Evolutionary conservation across 371 early-diverging fungal genomes (phyloP), one percentile per base, ranked within the genome.

Genomic region (Saksenaea vasiformis): DNA sequence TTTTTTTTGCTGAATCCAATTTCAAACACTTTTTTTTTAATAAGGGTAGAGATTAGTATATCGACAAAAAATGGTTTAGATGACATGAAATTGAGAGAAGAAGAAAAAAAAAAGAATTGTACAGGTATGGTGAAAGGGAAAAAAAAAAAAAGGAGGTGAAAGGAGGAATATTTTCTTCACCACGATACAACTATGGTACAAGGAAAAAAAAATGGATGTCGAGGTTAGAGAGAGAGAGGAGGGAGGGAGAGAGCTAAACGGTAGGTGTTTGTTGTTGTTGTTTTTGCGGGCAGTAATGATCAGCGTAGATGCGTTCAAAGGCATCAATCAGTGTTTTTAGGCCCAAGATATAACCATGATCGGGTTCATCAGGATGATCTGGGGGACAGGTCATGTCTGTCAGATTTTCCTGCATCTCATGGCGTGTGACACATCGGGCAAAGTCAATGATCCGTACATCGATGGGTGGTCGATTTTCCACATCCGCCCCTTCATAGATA

Each of bases 371-470:
- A 10, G 78, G 76, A 17, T 83, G 77, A 59, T 80, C 78, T 0
- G 91, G 91, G 28, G 90, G 91, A 64, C 81, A 91, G 13, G 80
- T 64, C 66, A 78, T 71, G 9, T 64, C 57, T 24, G 47, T 24
- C 24, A 62, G 22, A 31, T 65, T 61, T 5, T 60, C 31, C 17
- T 62, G 63, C 59, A 71, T 61, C 27, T 76, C 74, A 24, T 70
- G 56, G 15, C 65, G 66, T 2, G 73, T 67, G 3, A 77, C 68
- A 53, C 93, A 93, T 64, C 95, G 91, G 5, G 95, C 95, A 78
- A 97, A 97, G 68, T 96, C 98, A 66, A 96, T 95, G 74, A 96
- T 94, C 57, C 92, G 89, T 9, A 97, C 72, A 68, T 91, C 90
- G 17, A 91, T 61, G 17, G 57, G 47, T 26, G 47, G 31, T 5